phyloP scores from a whole-genome alignment of 2,329 filamentous ascomycete genomes.

The Aspergillus amoenus region DNA sequence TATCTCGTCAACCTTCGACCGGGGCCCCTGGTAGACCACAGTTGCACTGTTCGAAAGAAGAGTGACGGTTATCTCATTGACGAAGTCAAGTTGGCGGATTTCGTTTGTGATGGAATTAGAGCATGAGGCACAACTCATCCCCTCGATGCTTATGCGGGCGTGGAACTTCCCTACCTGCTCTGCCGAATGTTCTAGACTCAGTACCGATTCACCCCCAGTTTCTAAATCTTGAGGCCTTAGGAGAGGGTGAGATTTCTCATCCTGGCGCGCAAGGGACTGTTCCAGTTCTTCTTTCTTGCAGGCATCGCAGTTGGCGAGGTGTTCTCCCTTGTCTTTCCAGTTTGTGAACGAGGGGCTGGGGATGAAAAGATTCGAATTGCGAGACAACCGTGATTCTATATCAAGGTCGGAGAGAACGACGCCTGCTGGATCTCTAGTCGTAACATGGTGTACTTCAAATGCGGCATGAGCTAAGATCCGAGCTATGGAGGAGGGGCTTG shows the following conservation, averaged over 20 bases:
- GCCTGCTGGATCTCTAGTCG: slow-evolving; percentile 37
- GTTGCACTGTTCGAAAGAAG: slow-evolving; percentile 67
- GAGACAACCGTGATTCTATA: slow-evolving; percentile 31
- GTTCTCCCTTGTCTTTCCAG: slow-evolving; percentile 31
- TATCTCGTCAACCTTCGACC: slow-evolving; percentile 47
- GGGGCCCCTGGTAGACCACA: slow-evolving; percentile 55
- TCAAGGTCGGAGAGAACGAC: slow-evolving; percentile 35
- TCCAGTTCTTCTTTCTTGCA: slow-evolving; percentile 45
- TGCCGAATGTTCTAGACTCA: neutral
- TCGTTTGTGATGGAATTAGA: slow-evolving; percentile 62
- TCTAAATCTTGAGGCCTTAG: neutral
- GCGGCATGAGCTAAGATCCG: slow-evolving; percentile 43
- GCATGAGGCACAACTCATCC: slow-evolving; percentile 74
- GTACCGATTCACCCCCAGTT: slow-evolving; percentile 1
- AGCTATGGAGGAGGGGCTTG: slow-evolving; percentile 35
- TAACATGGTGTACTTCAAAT: slow-evolving; percentile 48
- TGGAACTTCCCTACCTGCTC: slow-evolving; percentile 19
- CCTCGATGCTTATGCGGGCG: slow-evolving; percentile 55
- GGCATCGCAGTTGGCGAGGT: slow-evolving; percentile 53
- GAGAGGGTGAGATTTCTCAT: slow-evolving; percentile 4
- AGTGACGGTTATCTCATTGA: slow-evolving; percentile 61
- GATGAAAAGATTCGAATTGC: slow-evolving; percentile 25
- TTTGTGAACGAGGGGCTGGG: slow-evolving; percentile 20
- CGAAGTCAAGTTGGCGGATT: slow-evolving; percentile 58
- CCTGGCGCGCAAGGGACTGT: slow-evolving; percentile 12